Evolutionary conservation across 306 rosid species (phyloP), one percentile per base, ranked within the genome.

Genomic region (Lathyrus aphaca): DNA sequence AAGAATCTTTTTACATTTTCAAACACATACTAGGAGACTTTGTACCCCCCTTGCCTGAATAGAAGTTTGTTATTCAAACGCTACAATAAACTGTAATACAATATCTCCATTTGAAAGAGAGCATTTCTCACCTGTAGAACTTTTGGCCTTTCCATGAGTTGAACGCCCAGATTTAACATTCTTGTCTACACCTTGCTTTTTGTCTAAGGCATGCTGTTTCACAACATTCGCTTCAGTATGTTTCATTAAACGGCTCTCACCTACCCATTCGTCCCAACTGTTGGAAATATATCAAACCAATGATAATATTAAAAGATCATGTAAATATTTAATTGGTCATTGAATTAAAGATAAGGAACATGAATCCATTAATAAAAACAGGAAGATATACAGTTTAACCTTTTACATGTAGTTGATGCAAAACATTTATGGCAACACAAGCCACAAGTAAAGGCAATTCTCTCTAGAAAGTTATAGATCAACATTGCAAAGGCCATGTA

Each of bases 261-360:
- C 92, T 61, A 89, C 96, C 96, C 95, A 89, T 82, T 92, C 98
- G 44, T 92, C 98, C 98, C 98, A 92, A 92, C 98, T 92, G 98
- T 89, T 74, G 87, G 82, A 87, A 86, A 86, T 88, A 92, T 82
- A 82, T 78, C 78, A 80, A 87, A 86, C 66, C 82, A 76, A 82
- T 50, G 38, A 84, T 88, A 85, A 89, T 74, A 82, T 35, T 6
- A 35, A 35, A 35, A 35, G 39, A 35, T 8, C 39, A 35, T 7
- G 10, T 3, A 35, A 35, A 35, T 3, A 35, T 35, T 35, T 7
- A 35, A 35, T 35, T 35, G 39, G 39, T 35, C 39, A 35, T 35
- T 35, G 39, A 35, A 35, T 35, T 32, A 32, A 9, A 32, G 38
- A 32, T 32, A 6, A 35, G 39, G 10, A 35, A 35, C 39, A 35